Evolutionary conservation across 257 asterid species (phyloP).

Genomic region (Solanum megistacrolobum): DNA sequence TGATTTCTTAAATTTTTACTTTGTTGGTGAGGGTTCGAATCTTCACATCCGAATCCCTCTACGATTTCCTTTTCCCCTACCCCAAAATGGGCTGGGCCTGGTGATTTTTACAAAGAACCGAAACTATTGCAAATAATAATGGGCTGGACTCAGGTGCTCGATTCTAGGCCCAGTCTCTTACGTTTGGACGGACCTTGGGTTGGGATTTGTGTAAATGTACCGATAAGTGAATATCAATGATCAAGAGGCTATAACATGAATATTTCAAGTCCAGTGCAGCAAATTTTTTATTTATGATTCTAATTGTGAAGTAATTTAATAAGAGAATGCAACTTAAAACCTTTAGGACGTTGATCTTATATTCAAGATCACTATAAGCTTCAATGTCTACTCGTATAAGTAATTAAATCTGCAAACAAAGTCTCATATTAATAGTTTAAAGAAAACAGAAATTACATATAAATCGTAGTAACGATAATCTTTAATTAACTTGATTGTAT

Average conservation of each 20-base stretch:
- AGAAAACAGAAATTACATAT: background rate
- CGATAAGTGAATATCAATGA: background rate
- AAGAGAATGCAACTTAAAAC: no score
- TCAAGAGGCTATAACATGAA: background rate
- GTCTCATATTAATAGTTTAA: no score
- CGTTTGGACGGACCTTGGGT: background rate
- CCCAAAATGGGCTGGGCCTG: background rate
- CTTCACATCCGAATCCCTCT: background rate
- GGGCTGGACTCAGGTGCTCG: background rate
- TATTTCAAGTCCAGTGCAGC: no score
- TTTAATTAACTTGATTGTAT: background rate
- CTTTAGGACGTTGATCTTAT: no score
- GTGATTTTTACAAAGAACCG: background rate
- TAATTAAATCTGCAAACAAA: background rate
- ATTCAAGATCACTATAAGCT: background rate
- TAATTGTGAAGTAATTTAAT: no score
- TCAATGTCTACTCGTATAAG: background rate
- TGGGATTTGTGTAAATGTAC: background rate
- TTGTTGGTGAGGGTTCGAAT: background rate
- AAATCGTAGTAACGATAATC: background rate
- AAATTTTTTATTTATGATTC: no score
- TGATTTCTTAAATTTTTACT: background rate
- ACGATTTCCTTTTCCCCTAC: background rate
- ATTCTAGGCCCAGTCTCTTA: background rate
- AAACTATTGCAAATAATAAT: background rate